Evolutionary conservation across 2,329 filamentous ascomycete species (phyloP).

Genomic region (Ophiocordyceps sinensis): DNA sequence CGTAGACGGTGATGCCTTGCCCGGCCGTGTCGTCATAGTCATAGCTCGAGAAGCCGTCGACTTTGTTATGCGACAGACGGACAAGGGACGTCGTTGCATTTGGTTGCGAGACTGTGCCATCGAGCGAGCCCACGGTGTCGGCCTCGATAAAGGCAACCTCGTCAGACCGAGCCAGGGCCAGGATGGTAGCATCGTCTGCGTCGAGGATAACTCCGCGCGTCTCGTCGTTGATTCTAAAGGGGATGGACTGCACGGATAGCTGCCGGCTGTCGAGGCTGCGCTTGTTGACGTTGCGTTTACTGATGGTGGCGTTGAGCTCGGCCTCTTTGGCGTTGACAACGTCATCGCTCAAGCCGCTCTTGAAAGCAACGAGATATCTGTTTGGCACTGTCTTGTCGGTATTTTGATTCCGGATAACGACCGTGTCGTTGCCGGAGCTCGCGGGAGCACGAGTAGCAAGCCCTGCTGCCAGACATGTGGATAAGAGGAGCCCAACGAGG

Average conservation of each 20-base stretch:
- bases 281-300: neutral
- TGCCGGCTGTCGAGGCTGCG: neutral
- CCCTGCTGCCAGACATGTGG: no score
- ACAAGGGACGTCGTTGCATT: no score
- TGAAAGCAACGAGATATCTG: neutral
- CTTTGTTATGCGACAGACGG: neutral
- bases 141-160: neutral
- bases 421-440: neutral
- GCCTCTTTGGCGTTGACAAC: neutral
- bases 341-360: neutral
- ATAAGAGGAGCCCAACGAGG: no score
- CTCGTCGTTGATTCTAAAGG: neutral
- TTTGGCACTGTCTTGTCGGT: neutral
- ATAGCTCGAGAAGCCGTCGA: slow-evolving; percentile 12
- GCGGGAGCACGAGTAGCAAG: no score
- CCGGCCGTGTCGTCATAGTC: slow-evolving; percentile 27
- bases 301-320: neutral
- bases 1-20: slow-evolving; percentile 29
- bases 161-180: neutral
- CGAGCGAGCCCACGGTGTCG: neutral
- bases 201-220: neutral
- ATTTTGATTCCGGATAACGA: neutral
- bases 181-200: neutral
- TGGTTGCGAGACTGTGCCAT: no score
- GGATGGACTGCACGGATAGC: neutral